Conservation (phyloP, 2,329 filamentous ascomycete genomes). For the Lanzia echinophila region DNA sequence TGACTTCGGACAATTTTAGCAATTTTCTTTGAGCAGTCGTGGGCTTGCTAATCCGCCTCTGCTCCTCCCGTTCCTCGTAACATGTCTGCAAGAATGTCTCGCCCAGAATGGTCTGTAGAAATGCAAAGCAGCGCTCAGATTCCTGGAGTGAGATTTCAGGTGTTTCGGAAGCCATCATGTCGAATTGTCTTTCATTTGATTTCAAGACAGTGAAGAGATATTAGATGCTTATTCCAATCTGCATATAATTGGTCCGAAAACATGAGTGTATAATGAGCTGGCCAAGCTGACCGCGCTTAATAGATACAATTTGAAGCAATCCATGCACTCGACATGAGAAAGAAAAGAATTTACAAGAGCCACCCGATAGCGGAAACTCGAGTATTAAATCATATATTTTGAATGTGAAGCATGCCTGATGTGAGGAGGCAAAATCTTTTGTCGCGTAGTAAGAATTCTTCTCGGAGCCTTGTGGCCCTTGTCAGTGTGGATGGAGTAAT, state of each 20-base stretch:
- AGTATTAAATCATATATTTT: too few relatives aligned
- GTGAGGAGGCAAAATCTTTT: too few relatives aligned
- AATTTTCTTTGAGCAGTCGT: background rate
- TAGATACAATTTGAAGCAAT: background rate
- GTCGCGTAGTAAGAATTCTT: background rate
- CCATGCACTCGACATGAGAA: background rate
- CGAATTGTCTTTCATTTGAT: too few relatives aligned
- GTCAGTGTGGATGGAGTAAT: too few relatives aligned
- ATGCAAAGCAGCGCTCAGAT: slow-evolving; percentile 2
- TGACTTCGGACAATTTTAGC: background rate
- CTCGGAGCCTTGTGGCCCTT: background rate
- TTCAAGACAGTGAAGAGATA: too few relatives aligned
- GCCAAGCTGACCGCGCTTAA: background rate
- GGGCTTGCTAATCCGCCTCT: slow-evolving; percentile 1
- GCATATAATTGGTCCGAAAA: too few relatives aligned
- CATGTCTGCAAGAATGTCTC: background rate
- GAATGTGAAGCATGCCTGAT: too few relatives aligned
- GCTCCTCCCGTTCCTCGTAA: slow-evolving; percentile 1
- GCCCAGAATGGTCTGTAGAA: background rate
- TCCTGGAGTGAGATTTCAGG: background rate
- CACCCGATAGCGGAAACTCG: too few relatives aligned
- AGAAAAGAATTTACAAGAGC: background rate
- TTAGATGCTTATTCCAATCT: too few relatives aligned
- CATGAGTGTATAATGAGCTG: too few relatives aligned
- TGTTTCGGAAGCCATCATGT: background rate